phyloP scores from a whole-genome alignment of 495 filamentous ascomycete species.

The Niebla homalea region DNA sequence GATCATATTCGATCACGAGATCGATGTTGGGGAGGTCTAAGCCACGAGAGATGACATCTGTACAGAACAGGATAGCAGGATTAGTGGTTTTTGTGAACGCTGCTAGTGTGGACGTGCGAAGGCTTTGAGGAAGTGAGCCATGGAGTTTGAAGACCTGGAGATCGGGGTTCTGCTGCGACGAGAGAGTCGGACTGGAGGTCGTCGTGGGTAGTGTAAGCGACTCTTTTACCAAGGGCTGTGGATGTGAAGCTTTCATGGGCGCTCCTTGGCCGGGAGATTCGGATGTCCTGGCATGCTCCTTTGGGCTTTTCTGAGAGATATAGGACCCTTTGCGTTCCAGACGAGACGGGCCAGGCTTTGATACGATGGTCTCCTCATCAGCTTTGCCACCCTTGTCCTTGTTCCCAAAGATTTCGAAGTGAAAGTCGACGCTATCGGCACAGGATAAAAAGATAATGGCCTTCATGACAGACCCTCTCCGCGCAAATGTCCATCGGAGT shows the following conservation, averaged over 20 bases:
- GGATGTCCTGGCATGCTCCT: not conserved
- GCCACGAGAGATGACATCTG: constrained; percentile 87
- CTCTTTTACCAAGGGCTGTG: not conserved
- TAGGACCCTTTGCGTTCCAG: not conserved
- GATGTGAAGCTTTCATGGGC: not conserved
- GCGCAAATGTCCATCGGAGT: constrained; percentile 72
- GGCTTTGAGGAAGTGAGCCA: constrained; percentile 78
- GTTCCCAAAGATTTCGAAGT: constrained; percentile 71
- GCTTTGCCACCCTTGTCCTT: constrained; percentile 4
- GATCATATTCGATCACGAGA: constrained; percentile 87
- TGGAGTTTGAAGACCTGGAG: constrained; percentile 78
- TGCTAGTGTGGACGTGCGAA: constrained; percentile 70
- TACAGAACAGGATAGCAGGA: constrained; percentile 74
- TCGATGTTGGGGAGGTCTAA: constrained; percentile 91
- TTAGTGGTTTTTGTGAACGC: constrained; percentile 53
- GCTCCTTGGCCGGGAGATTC: not conserved
- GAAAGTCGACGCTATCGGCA: constrained; percentile 92
- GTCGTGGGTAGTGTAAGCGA: constrained; percentile 29
- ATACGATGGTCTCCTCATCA: not conserved
- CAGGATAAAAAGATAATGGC: constrained; percentile 93
- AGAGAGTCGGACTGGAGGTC: constrained; percentile 35
- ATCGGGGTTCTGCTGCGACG: constrained; percentile 32
- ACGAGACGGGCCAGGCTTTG: not conserved
- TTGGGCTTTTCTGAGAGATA: not conserved
- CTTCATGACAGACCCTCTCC: constrained; percentile 82